A percentile compares a stretch with the other conserved stretches of the same genome.
These are phyloP conservation scores for Piedraia hortae DNA, from an alignment of 2,329 filamentous ascomycete species.

Conservation along the genomic window DNA sequence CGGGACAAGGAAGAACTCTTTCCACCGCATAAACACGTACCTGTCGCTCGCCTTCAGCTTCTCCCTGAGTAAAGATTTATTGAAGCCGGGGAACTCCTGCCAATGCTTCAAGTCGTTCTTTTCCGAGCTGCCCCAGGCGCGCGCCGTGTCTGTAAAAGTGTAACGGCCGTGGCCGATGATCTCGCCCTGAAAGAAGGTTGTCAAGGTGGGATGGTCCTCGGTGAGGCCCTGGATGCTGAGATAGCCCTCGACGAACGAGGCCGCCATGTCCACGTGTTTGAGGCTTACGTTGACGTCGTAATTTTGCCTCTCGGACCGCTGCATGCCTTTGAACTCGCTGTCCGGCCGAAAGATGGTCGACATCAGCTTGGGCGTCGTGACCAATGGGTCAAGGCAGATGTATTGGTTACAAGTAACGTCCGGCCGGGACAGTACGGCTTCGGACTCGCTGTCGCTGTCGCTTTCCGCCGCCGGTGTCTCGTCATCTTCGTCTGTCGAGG, in stretches of 20 bases:
- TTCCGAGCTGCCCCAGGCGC: constrained; percentile 72
- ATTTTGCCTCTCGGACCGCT: constrained; percentile 73
- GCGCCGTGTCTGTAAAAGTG: constrained; percentile 71
- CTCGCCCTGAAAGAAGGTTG: constrained; percentile 94
- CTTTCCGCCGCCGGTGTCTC: too few species aligned
- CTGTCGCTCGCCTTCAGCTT: constrained; percentile 53
- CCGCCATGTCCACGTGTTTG: constrained; percentile 79
- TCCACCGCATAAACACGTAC: constrained; percentile 97
- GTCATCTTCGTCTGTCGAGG: too few species aligned
- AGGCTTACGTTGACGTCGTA: constrained; percentile 95
- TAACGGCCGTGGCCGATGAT: constrained; percentile 92
- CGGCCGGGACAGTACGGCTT: too few species aligned
- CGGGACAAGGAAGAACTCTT: constrained; percentile 89
- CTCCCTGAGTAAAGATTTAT: constrained; percentile 31
- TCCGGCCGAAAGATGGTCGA: constrained; percentile 64
- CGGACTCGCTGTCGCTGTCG: too few species aligned
- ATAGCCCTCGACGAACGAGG: constrained; percentile 87
- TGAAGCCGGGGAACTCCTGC: constrained; percentile 68
- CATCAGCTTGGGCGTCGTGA: too few species aligned
- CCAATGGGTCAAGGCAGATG: too few species aligned
- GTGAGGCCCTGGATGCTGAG: constrained; percentile 87
- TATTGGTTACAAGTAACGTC: too few species aligned
- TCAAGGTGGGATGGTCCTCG: constrained; percentile 86
- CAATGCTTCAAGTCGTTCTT: constrained; percentile 85
- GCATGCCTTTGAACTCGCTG: constrained; percentile 68